Conservation (phyloP, 2,329 filamentous ascomycete genomes). For the Pyricularia sp. region DNA sequence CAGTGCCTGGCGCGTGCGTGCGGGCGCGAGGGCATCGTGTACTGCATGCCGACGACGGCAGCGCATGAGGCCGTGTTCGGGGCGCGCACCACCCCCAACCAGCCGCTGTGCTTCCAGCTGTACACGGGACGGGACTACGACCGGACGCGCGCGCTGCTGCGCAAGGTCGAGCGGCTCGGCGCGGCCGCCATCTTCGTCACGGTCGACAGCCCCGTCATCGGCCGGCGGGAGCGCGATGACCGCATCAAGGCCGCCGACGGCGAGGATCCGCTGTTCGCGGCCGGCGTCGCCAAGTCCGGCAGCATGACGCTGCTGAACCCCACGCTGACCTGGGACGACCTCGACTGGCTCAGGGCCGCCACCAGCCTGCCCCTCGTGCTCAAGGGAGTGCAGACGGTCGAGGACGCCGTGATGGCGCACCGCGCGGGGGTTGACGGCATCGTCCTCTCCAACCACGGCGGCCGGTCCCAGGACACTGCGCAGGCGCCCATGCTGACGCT, state of each 20-base stretch:
- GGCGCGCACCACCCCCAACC: slow-evolving; percentile 3
- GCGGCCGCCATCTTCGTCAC: slow-evolving; percentile 25
- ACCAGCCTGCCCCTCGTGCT: slow-evolving; percentile 43
- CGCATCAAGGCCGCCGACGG: slow-evolving; percentile 15
- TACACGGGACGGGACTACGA: slow-evolving; percentile 7
- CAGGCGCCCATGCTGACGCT: slow-evolving; percentile 39
- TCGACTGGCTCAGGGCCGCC: slow-evolving; percentile 46
- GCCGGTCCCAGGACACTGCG: slow-evolving; percentile 30
- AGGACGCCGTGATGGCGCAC: slow-evolving; percentile 42
- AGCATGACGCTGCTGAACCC: slow-evolving; percentile 37
- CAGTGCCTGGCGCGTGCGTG: slow-evolving; percentile 8
- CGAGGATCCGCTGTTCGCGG: slow-evolving; percentile 31
- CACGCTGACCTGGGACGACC: slow-evolving; percentile 44
- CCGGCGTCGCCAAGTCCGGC: slow-evolving; percentile 30
- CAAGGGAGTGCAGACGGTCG: slow-evolving; percentile 48
- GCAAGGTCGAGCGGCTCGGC: slow-evolving; percentile 8
- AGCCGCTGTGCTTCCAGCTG: slow-evolving; percentile 10
- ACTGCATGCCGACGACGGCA: slow-evolving; percentile 10
- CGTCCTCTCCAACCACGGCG: slow-evolving; percentile 50
- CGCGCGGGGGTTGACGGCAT: slow-evolving; percentile 49
- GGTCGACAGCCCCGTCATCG: slow-evolving; percentile 32
- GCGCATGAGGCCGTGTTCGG: slow-evolving; percentile 5
- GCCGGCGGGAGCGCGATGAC: slow-evolving; percentile 23
- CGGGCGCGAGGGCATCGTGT: slow-evolving; percentile 10
- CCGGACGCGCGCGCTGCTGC: slow-evolving; percentile 4